Conservation (phyloP, 1,139 yeast genomes). For the Hansenula lynferdii region DNA sequence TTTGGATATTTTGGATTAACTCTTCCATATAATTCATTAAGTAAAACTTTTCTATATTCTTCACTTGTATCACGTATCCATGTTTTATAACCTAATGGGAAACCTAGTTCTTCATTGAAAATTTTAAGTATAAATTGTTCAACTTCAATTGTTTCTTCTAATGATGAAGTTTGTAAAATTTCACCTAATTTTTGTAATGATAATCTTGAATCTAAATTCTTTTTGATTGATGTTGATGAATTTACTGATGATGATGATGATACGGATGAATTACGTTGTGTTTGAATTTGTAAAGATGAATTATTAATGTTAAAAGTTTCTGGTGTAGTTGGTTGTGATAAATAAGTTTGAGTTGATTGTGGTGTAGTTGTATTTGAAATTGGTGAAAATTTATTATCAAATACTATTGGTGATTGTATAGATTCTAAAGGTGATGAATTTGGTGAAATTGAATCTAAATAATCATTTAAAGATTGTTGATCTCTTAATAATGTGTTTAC, state of each 20-base stretch:
- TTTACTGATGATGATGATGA: not conserved
- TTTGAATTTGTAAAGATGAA: conserved; percentile 2
- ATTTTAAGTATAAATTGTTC: conserved; percentile 58
- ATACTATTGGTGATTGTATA: not conserved
- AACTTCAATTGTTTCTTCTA: conserved; percentile 50
- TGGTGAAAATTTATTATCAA: not conserved
- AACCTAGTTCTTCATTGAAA: conserved; percentile 53
- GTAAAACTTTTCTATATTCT: conserved; percentile 42
- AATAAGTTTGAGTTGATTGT: too few relatives aligned
- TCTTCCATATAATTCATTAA: conserved; percentile 43
- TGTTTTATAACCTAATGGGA: conserved; percentile 68
- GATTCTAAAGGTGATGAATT: conserved; percentile 2
- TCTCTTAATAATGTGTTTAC: not conserved
- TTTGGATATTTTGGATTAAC: conserved; percentile 47
- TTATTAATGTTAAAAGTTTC: not conserved
- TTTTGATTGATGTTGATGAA: not conserved
- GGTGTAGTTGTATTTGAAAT: not conserved
- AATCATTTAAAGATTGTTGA: not conserved
- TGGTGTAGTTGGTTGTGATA: not conserved
- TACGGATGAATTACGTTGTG: not conserved
- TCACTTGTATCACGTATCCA: conserved; percentile 76
- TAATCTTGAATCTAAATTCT: conserved; percentile 44
- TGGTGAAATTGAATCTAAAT: not conserved
- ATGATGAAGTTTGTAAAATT: conserved; percentile 47
- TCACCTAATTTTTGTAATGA: conserved; percentile 52